Conservation (phyloP, 768 basidiomycete genomes). For the Tulasnella sp. region DNA sequence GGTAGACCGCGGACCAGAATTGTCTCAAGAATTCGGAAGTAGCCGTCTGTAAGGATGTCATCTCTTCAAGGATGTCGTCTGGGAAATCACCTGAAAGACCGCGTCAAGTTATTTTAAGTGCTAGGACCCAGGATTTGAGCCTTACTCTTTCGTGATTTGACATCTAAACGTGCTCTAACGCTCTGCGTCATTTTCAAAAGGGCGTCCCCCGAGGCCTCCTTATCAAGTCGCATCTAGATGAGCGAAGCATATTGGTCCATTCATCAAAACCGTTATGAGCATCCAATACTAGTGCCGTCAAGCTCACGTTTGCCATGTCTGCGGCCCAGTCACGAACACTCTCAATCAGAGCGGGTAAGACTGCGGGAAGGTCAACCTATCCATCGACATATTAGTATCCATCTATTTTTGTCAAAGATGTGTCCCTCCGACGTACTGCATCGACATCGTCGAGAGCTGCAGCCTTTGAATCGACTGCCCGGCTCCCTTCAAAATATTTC, state of each 20-base stretch:
- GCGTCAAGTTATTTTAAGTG: background rate
- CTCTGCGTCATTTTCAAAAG: slow-evolving; percentile 68
- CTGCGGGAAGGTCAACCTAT: slow-evolving; percentile 38
- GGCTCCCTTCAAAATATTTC: slow-evolving; percentile 66
- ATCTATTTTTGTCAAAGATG: background rate
- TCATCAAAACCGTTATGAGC: too few species aligned
- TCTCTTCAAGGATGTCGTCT: slow-evolving; percentile 62
- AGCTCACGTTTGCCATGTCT: slow-evolving; percentile 45
- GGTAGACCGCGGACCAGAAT: slow-evolving; percentile 85
- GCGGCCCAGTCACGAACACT: slow-evolving; percentile 48
- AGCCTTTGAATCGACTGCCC: background rate
- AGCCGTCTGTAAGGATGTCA: slow-evolving; percentile 84
- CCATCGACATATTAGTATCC: slow-evolving; percentile 18
- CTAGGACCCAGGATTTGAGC: background rate
- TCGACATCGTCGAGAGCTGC: background rate
- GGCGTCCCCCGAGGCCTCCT: slow-evolving; percentile 56
- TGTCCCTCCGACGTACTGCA: background rate
- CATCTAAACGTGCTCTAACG: slow-evolving; percentile 60
- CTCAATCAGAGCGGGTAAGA: slow-evolving; percentile 39
- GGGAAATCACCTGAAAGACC: slow-evolving; percentile 60
- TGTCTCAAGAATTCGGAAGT: slow-evolving; percentile 94
- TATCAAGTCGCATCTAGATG: slow-evolving; percentile 56
- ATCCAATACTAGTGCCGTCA: too few species aligned
- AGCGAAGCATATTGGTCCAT: too few species aligned
- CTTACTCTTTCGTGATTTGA: slow-evolving; percentile 54